Evolutionary conservation across 305 asterid genomes (phyloP), one percentile per base, ranked within the genome.

Genomic region (Solanum hybrid): DNA sequence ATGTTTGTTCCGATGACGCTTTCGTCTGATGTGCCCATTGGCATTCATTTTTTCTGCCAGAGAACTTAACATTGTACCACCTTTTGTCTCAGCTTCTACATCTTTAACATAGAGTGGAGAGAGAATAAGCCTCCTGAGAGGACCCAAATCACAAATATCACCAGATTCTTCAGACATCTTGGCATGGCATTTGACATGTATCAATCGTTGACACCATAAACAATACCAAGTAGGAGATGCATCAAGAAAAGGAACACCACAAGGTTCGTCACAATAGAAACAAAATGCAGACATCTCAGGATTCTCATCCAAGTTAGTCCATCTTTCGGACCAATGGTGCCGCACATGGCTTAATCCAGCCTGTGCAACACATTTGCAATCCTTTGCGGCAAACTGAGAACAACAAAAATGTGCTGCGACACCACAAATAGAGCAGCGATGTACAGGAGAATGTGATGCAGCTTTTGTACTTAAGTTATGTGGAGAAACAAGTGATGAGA

Each of bases 251-350:
- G 98, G 98, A 90, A 95, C 89, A 74, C 96, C 97, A 67, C 98
- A 96, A 82, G 98, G 98, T 90, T 96, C 98, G 28, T 96, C 98
- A 90, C 98, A 96, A 92, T 94, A 94, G 89, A 92, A 94, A 87
- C 98, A 96, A 92, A 96, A 94, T 80, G 95, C 93, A 24, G 98
- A 94, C 95, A 93, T 96, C 94, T 95, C 98, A 75, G 97, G 95
- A 90, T 94, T 94, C 87, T 95, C 98, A 89, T 95, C 97, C 92
- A 93, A 93, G 84, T 92, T 93, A 87, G 90, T 92, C 98, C 98
- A 96, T 94, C 97, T 93, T 91, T 96, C 98, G 8, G 98, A 95
- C 98, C 98, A 96, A 71, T 96, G 98, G 92, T 96, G 98, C 92
- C 91, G 96, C 82, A 96, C 93, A 90, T 91, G 92, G 89, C 89